Evolutionary conservation across 2,329 filamentous ascomycete species (phyloP).

Genomic region (Delphinella strobiligena): DNA sequence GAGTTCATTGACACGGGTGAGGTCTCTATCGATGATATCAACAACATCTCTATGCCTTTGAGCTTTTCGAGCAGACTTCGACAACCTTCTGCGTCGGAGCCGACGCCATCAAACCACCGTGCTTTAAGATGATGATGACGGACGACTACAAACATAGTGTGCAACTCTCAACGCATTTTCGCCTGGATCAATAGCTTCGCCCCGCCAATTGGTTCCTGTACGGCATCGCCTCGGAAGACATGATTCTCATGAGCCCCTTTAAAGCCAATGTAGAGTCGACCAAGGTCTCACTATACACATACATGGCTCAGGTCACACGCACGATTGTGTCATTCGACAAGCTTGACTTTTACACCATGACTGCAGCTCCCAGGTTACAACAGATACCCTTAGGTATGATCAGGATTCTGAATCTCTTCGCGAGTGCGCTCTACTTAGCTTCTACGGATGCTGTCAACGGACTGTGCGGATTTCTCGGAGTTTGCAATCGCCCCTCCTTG

Average conservation of each 20-base stretch:
- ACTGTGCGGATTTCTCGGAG: neutral
- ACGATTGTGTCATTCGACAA: neutral
- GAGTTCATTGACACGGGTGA: slow-evolving; percentile 29
- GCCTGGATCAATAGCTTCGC: slow-evolving; percentile 37
- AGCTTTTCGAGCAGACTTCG: slow-evolving; percentile 22
- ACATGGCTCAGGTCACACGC: neutral
- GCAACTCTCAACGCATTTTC: slow-evolving; percentile 3
- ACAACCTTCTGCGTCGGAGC: neutral
- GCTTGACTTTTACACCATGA: slow-evolving; percentile 1
- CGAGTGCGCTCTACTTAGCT: slow-evolving; percentile 1
- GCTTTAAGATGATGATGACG: neutral
- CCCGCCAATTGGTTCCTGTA: slow-evolving; percentile 44
- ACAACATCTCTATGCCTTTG: neutral
- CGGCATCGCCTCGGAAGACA: slow-evolving; percentile 11
- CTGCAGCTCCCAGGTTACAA: neutral
- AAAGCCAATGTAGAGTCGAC: slow-evolving; percentile 40
- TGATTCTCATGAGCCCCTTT: slow-evolving; percentile 49
- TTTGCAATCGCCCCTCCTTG: neutral
- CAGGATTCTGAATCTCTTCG: neutral
- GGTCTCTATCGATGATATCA: neutral
- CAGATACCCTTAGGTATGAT: neutral
- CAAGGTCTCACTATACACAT: slow-evolving; percentile 15
- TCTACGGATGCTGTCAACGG: neutral
- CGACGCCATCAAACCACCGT: neutral
- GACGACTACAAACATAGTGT: slow-evolving; percentile 17